Base-by-base conservation (phyloP, 371 early-diverging fungal species). In the Basidiobolus heterosporus region DNA sequence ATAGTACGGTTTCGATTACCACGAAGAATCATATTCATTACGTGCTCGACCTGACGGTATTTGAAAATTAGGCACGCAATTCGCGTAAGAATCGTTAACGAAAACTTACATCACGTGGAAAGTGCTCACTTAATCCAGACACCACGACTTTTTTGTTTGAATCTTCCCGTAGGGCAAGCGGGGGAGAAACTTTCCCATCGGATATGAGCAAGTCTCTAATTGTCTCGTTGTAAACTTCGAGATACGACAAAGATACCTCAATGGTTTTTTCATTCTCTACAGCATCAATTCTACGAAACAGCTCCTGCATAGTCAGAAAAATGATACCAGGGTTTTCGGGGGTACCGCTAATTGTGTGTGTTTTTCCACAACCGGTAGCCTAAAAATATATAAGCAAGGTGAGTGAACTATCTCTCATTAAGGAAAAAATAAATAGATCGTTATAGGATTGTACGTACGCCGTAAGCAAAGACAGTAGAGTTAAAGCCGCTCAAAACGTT, bases 151-250 rank as follows among this genome's bases (percentile, higher is more conserved):
- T 60, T 38, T 58, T 61, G 38, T 49, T 45, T n/a, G 70, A 62
- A 54, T 88, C 86, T 59, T 91, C 81, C 20, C 90, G 65, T 44
- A 85, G 58, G 19, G 79, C 77, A 53, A 88, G 59, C 2, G 55
- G 46, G 0, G 44, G 40, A 40, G 45, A 37, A 22, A 60, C 46
- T 22, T 43, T 30, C 14, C 51, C 50, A 7, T 64, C 69, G 5
- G 62, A 39, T 19, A 49, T 53, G 36, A 94, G 66, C 46, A 98
- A 59, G 56, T 98, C 98, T 8, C 84, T 72, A 23, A 95, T 86
- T 14, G 82, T 81, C 57, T 98, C 98, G 50, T 95, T 95, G 65
- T 98, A 98, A 22, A 98, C 83, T 58, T 98, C 96, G 45, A 92
- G 62, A 50, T 88, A 91, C 0, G 87, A 85, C 6, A 91, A 45